phyloP scores from a whole-genome alignment of 2,329 filamentous ascomycete species.

The Ampelomyces quisqualis region DNA sequence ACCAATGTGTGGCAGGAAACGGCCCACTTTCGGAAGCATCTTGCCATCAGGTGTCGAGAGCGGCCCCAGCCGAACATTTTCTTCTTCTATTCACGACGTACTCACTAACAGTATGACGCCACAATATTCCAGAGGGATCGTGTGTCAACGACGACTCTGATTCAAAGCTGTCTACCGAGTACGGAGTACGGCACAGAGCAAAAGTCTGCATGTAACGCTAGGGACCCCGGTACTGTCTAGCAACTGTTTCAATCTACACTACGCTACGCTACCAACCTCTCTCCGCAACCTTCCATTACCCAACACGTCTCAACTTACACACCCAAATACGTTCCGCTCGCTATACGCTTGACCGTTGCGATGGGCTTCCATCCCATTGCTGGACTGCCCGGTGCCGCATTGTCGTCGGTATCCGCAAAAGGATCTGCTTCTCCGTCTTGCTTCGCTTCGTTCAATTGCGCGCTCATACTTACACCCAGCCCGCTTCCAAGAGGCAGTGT shows the following conservation, averaged over 20 bases:
- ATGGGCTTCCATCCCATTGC: conserved; percentile 38
- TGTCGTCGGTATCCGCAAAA: conserved; percentile 65
- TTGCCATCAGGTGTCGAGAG: no score
- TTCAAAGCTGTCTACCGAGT: conserved; percentile 3
- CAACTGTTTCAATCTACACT: neutral
- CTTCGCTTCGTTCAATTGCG: conserved; percentile 44
- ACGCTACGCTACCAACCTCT: neutral
- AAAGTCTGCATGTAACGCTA: conserved; percentile 2
- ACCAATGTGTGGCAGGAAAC: neutral
- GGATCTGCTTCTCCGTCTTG: conserved; percentile 59
- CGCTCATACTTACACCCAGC: conserved; percentile 56
- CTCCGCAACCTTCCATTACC: neutral
- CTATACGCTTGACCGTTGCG: conserved; percentile 39
- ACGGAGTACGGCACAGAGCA: no score
- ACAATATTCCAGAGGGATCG: neutral
- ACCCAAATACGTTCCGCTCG: conserved; percentile 42
- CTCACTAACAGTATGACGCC: neutral
- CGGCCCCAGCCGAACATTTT: neutral
- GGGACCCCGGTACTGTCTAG: neutral
- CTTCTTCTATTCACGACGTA: neutral
- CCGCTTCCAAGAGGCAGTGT: conserved; percentile 57
- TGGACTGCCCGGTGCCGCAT: conserved; percentile 23
- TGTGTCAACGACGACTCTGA: neutral
- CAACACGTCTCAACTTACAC: conserved; percentile 20
- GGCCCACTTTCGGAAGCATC: neutral